phyloP scores from a whole-genome alignment of 2,329 filamentous ascomycete species.

The Diaporthe destruens region DNA sequence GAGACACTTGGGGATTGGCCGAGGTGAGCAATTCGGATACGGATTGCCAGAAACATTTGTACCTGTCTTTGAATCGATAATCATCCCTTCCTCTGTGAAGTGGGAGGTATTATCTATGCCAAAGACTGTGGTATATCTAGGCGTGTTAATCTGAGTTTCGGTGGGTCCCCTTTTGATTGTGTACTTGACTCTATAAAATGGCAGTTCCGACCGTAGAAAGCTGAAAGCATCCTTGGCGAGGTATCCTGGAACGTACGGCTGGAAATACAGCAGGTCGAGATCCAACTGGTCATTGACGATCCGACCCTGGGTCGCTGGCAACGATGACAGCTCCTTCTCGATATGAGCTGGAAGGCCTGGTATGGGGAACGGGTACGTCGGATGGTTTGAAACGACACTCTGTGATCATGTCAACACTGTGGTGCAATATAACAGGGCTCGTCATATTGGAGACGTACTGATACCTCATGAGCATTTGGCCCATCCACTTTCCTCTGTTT shows the following conservation, averaged over 20 bases:
- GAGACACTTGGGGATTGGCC: conserved; percentile 79
- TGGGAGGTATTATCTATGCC: conserved; percentile 72
- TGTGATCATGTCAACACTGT: conserved; percentile 39
- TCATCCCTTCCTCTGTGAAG: conserved; percentile 61
- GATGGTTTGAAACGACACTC: conserved; percentile 54
- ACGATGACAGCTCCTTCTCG: conserved; percentile 54
- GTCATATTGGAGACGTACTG: conserved; percentile 26
- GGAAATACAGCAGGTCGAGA: conserved; percentile 80
- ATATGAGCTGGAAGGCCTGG: conserved; percentile 56
- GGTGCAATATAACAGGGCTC: background rate
- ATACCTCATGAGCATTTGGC: conserved; percentile 18
- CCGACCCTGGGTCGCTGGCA: conserved; percentile 66
- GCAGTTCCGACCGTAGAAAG: conserved; percentile 77
- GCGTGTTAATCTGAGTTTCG: conserved; percentile 71
- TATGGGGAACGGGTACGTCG: conserved; percentile 65
- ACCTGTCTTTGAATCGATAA: conserved; percentile 59
- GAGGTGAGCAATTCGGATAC: conserved; percentile 68
- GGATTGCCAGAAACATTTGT: conserved; percentile 63
- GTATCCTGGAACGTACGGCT: conserved; percentile 75
- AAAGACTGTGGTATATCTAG: conserved; percentile 69
- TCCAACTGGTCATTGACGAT: conserved; percentile 76
- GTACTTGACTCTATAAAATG: conserved; percentile 83
- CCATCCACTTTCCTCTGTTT: conserved; percentile 52
- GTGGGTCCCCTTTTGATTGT: conserved; percentile 75
- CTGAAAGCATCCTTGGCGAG: conserved; percentile 73